Evolutionary conservation across 2,329 filamentous ascomycete genomes (phyloP).

Genomic region (Dactylonectria estremocensis): DNA sequence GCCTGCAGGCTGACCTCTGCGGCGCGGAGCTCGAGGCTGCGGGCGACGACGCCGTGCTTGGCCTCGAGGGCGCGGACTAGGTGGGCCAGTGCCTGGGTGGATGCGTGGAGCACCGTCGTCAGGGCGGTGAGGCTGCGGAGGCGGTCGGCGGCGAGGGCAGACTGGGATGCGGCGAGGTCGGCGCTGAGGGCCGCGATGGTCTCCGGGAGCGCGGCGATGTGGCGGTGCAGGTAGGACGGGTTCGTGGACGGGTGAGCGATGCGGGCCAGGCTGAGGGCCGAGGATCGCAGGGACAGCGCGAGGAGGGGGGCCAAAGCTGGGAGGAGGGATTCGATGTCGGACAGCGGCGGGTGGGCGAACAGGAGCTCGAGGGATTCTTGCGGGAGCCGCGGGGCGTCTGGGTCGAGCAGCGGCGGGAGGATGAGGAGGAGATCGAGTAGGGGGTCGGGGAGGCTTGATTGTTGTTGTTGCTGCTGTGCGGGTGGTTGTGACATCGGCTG

Average conservation of each 20-base stretch:
- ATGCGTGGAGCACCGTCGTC: conserved; percentile 56
- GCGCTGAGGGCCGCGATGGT: conserved; percentile 57
- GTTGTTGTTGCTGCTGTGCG: conserved; percentile 29
- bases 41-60: conserved; percentile 68
- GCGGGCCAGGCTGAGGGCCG: conserved; percentile 65
- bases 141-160: conserved; percentile 57
- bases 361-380: conserved; percentile 59
- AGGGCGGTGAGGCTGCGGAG: conserved; percentile 57
- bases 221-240: conserved; percentile 71
- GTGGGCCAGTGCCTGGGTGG: conserved; percentile 57
- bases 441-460: conserved; percentile 56
- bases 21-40: conserved; percentile 67
- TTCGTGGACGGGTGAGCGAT: conserved; percentile 66
- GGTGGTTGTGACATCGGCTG: conserved; percentile 41
- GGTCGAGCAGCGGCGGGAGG: conserved; percentile 64
- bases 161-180: conserved; percentile 50
- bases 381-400: conserved; percentile 53
- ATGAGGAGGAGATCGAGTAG: conserved; percentile 70
- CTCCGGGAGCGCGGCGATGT: conserved; percentile 64
- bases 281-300: conserved; percentile 64
- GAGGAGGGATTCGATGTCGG: conserved; percentile 63
- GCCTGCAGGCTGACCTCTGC: conserved; percentile 61
- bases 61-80: conserved; percentile 68
- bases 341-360: conserved; percentile 66
- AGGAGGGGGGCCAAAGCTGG: conserved; percentile 64